phyloP scores from a whole-genome alignment of 2,329 filamentous ascomycete species.

The Emericellopsis atlantica region DNA sequence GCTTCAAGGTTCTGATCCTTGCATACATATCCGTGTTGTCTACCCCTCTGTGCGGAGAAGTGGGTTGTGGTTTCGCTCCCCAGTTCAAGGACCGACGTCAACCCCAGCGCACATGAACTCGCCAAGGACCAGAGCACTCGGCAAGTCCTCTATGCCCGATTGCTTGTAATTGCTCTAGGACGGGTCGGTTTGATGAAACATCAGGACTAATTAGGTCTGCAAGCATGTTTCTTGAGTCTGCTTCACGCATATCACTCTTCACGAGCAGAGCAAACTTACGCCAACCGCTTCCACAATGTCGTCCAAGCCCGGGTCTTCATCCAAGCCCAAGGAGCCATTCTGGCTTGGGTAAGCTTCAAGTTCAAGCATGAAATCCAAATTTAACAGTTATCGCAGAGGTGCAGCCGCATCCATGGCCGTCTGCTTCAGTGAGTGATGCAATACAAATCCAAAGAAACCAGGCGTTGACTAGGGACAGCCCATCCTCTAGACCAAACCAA shows the following conservation, averaged over 20 bases:
- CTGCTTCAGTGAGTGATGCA: slow-evolving; percentile 24
- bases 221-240: no score
- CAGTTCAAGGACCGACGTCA: not conserved
- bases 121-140: no score
- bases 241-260: no score
- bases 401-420: slow-evolving; percentile 30
- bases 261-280: no score
- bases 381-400: slow-evolving; percentile 14
- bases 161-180: no score
- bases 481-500: slow-evolving; percentile 31
- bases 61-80: not conserved
- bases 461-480: slow-evolving; percentile 11
- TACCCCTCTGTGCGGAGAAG: not conserved
- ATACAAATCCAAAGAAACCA: not conserved
- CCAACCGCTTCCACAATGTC: slow-evolving; percentile 1
- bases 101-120: no score
- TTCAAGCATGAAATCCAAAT: not conserved
- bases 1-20: not conserved
- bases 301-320: not conserved
- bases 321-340: slow-evolving; percentile 24
- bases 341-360: slow-evolving; percentile 25
- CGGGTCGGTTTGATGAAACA: no score
- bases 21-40: not conserved
- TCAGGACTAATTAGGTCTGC: no score
- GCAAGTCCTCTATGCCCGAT: no score